phyloP scores from a whole-genome alignment of 306 rosid genomes.

The Delonix regia region DNA sequence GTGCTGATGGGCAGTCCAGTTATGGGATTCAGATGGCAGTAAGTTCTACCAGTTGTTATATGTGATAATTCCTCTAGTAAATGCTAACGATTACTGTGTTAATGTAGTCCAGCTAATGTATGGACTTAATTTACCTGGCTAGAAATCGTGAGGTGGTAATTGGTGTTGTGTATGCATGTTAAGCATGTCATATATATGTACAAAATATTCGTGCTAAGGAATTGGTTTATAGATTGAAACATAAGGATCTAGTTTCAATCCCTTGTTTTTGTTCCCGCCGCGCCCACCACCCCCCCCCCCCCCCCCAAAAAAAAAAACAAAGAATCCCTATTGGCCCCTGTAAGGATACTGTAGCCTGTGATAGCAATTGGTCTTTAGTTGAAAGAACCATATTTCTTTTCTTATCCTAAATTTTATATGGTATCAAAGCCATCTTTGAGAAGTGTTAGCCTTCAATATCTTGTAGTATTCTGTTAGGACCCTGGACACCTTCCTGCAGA shows the following conservation, averaged over 20 bases:
- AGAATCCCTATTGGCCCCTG: neutral
- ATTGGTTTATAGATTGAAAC: neutral
- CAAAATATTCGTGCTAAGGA: neutral
- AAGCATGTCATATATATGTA: neutral
- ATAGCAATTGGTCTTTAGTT: neutral
- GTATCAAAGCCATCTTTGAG: too few relatives aligned
- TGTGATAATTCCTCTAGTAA: neutral
- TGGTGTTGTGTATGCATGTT: neutral
- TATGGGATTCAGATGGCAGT: conserved; percentile 97
- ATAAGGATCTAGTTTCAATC: neutral
- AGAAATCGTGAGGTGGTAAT: neutral
- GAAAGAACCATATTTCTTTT: neutral
- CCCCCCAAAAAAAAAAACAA: too few relatives aligned
- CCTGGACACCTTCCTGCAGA: too few relatives aligned
- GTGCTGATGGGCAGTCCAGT: conserved; percentile 88
- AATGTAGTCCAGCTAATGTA: neutral
- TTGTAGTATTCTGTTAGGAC: too few relatives aligned
- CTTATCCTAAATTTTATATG: too few relatives aligned
- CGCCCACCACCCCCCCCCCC: too few relatives aligned
- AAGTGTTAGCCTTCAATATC: too few relatives aligned
- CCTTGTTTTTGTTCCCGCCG: neutral
- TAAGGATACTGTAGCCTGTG: neutral
- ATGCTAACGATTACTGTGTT: neutral
- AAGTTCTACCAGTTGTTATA: conserved; percentile 46
- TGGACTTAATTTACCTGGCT: neutral